Conservation (phyloP, 1,139 yeast genomes). For the Sugiyamaella sp. region DNA sequence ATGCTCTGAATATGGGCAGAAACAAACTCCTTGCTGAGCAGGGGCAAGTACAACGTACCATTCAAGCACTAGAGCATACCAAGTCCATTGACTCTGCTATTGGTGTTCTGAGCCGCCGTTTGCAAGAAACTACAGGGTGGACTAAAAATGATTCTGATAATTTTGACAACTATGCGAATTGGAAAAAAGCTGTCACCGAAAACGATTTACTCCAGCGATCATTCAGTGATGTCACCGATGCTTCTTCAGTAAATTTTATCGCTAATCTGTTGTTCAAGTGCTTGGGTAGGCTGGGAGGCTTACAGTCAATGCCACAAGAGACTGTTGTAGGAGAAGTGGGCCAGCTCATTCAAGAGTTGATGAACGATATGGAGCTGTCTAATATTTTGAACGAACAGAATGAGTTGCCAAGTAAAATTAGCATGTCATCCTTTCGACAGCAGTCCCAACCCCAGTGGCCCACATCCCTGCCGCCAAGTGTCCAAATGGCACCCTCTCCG, state of each 20-base stretch:
- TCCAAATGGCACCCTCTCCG: neutral
- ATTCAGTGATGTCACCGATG: conserved; percentile 18
- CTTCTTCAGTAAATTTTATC: conserved; percentile 23
- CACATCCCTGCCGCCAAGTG: neutral
- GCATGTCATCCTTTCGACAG: conserved; percentile 14
- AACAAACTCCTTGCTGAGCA: conserved; percentile 25
- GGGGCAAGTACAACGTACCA: conserved; percentile 24
- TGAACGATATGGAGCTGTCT: conserved; percentile 10
- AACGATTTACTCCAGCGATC: conserved; percentile 23
- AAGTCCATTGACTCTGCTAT: conserved; percentile 27
- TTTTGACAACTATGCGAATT: conserved; percentile 30
- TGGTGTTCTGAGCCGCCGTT: conserved; percentile 27
- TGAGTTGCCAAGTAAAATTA: neutral
- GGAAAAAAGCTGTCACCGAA: conserved; percentile 25
- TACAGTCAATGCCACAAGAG: conserved; percentile 8
- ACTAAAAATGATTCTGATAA: conserved; percentile 26
- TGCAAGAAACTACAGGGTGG: conserved; percentile 35
- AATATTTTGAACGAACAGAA: neutral
- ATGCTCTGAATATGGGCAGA: conserved; percentile 16
- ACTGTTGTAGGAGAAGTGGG: neutral
- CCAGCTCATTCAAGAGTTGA: conserved; percentile 5
- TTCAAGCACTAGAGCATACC: conserved; percentile 5
- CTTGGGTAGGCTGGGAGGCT: conserved; percentile 3
- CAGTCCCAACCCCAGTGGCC: neutral
- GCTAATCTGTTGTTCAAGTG: conserved; percentile 18